These are phyloP conservation scores for Neopestalotiopsis sp. DNA, from an alignment of 2,329 filamentous ascomycete species.

Conservation along the genomic window DNA sequence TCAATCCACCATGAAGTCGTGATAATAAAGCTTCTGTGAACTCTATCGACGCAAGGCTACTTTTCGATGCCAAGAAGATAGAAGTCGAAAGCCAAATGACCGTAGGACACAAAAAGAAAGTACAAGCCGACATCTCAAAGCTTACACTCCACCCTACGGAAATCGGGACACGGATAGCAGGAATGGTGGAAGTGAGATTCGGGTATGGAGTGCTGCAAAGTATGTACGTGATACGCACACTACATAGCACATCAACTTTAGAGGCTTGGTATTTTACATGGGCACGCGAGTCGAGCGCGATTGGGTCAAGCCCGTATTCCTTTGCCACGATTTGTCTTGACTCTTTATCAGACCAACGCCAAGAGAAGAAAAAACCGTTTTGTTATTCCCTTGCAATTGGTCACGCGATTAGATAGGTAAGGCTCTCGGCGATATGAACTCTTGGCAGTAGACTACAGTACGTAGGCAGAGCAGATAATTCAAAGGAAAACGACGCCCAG, in stretches of 20 bases:
- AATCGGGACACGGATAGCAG: background rate
- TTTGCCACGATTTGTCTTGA: no score
- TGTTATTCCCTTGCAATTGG: background rate
- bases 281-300: background rate
- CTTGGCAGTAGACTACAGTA: background rate
- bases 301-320: no score
- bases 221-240: background rate
- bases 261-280: background rate
- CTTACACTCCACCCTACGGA: background rate
- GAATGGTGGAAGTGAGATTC: background rate
- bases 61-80: background rate
- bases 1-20: background rate
- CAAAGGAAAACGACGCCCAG: background rate
- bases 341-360: background rate
- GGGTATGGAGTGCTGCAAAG: background rate
- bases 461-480: background rate
- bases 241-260: background rate
- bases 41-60: background rate
- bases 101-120: background rate
- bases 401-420: slow-evolving; percentile 3
- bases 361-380: background rate
- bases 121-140: slow-evolving; percentile 1
- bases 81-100: background rate
- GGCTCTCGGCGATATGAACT: background rate
- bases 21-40: background rate